Evolutionary conservation across 768 basidiomycete genomes (phyloP), one percentile per base, ranked within the genome.

Genomic region (Russula lepida): DNA sequence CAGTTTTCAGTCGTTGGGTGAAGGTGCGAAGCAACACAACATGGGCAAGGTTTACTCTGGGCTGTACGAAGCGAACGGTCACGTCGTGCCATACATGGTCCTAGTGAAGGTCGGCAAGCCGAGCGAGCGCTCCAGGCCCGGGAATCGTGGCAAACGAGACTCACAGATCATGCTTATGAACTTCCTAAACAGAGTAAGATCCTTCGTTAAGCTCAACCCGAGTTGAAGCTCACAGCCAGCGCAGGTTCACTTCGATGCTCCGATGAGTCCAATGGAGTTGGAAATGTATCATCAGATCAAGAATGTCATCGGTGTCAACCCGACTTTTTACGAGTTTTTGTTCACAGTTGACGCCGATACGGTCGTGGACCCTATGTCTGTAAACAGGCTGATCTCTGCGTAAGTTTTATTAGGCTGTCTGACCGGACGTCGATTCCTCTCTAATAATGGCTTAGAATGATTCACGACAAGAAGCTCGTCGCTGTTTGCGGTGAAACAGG

Each of bases 201-300:
- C 68, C 19, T 19, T 46, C 27, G 6, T 57, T 44, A 6, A 9
- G 32, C 8, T 23, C 13, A 30, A 55, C 19, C n/a, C 21, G 15
- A 37, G 27, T 43, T 48, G 33, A 11, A 23, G 0, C 19, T n/a
- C 3, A 60, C 23, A 7, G 21, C 28, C 33, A 17, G 1, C 2
- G 13, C 47, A 93, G 92, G 97, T 98, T 48, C 97, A 98, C 74
- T 98, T 95, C 74, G 92, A 95, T 72, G 74, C 92, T 23, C 87
- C 94, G 0, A 98, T 99, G 97, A 92, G 89, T 69, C 97, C 97
- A 0, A 75, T 95, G 64, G 97, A 99, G 75, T 75, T 99, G 56
- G 97, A 99, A 77, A 95, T 99, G 77, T 98, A 94, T 71, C 97
- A 98, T 72, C 97, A 99, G 74, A 94, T 98, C 80, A 93, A 98